Percentiles rank a stretch among this genome's conserved stretches.
Conservation (phyloP, 192 early-diverging fungal genomes). For the Backusella circina region DNA sequence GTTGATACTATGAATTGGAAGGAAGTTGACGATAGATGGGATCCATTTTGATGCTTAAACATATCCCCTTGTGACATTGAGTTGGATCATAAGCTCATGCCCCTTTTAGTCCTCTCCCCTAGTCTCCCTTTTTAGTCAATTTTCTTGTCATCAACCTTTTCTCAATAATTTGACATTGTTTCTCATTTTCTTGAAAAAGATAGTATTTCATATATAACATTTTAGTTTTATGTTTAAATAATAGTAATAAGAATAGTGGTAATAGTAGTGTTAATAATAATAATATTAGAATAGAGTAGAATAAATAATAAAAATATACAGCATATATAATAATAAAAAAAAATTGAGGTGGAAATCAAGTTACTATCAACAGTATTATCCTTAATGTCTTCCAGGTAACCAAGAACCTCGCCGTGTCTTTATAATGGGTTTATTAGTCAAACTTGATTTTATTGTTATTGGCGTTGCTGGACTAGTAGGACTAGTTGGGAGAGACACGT, state of each 20-base stretch:
- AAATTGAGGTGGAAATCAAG: too few species aligned
- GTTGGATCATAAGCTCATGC: too few species aligned
- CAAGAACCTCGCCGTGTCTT: not conserved
- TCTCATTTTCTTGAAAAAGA: too few species aligned
- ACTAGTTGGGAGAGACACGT: not conserved
- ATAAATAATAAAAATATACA: conserved; percentile 6
- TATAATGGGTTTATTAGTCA: not conserved
- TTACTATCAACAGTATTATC: too few species aligned
- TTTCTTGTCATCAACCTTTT: too few species aligned
- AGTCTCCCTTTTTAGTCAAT: too few species aligned
- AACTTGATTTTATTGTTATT: not conserved
- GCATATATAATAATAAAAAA: not conserved
- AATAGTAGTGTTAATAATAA: not conserved
- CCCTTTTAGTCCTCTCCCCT: too few species aligned
- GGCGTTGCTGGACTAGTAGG: not conserved
- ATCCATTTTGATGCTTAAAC: too few species aligned
- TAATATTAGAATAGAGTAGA: not conserved
- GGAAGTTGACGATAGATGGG: too few species aligned
- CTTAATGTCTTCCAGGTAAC: not conserved
- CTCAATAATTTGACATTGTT: too few species aligned
- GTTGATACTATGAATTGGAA: too few species aligned
- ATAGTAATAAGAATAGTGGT: not conserved
- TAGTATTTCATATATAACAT: not conserved
- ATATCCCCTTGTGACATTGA: too few species aligned
- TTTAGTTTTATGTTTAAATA: not conserved